phyloP scores from a whole-genome alignment of 2,329 filamentous ascomycete species.

The Hortaea werneckii region DNA sequence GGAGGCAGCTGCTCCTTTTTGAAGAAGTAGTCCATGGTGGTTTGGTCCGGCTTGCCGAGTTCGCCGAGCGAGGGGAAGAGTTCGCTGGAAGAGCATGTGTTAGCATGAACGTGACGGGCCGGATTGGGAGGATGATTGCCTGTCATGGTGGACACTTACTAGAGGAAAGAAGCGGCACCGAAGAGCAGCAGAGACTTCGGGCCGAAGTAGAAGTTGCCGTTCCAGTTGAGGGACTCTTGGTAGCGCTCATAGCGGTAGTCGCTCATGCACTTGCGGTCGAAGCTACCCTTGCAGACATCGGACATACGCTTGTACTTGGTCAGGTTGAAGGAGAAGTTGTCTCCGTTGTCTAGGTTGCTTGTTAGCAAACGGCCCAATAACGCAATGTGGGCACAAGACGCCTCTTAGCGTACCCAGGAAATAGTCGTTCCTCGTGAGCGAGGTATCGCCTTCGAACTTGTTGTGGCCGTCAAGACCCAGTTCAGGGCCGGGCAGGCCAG shows the following conservation, averaged over 20 bases:
- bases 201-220: constrained; percentile 31
- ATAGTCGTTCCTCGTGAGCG: constrained; percentile 29
- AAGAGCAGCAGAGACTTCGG: constrained; percentile 27
- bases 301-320: constrained; percentile 28
- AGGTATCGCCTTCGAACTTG: constrained; percentile 29
- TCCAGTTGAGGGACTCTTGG: constrained; percentile 24
- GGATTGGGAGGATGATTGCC: background rate
- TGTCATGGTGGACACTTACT: constrained; percentile 20
- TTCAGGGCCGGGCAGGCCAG: constrained; percentile 18
- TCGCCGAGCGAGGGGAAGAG: constrained; percentile 4
- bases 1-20: constrained; percentile 25
- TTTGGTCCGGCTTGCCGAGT: constrained; percentile 3
- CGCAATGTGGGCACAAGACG: too few species aligned
- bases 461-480: constrained; percentile 32
- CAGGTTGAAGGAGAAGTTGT: constrained; percentile 28
- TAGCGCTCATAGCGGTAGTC: constrained; percentile 29
- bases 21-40: constrained; percentile 22
- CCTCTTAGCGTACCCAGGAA: constrained; percentile 19
- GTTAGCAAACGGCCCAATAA: too few species aligned
- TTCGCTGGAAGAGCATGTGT: constrained; percentile 1
- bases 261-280: constrained; percentile 26
- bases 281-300: constrained; percentile 24
- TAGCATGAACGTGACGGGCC: background rate
- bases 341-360: constrained; percentile 18
- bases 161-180: constrained; percentile 31